Percentiles rank a stretch among this genome's conserved stretches.
These are phyloP conservation scores for Soucietia sequanensis DNA, from an alignment of 805 yeast genomes.

Conservation along the genomic window DNA sequence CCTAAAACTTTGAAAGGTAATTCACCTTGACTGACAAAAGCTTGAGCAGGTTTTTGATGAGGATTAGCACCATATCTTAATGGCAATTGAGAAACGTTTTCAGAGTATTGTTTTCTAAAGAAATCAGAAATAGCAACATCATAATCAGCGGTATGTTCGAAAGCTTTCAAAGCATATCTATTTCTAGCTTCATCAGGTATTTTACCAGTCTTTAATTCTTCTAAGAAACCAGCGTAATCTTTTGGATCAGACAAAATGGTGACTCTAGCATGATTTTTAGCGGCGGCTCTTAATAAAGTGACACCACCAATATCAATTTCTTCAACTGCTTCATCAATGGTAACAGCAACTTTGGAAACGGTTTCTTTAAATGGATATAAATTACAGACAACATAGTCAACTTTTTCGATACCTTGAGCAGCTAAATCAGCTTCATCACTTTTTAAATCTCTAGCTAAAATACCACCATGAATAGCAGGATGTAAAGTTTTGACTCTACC, in stretches of 20 bases:
- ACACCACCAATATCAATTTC: slow-evolving; percentile 98
- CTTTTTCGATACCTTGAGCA: slow-evolving; percentile 90
- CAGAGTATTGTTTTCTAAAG: slow-evolving; percentile 96
- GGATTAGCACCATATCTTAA: slow-evolving; percentile 99
- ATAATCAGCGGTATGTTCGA: slow-evolving; percentile 97
- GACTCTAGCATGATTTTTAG: slow-evolving; percentile 96
- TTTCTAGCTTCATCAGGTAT: slow-evolving; percentile 74
- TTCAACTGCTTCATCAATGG: slow-evolving; percentile 96
- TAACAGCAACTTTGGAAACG: slow-evolving; percentile 90
- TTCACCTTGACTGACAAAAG: slow-evolving; percentile 80
- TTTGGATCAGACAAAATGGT: slow-evolving; percentile 92
- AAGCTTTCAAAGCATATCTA: slow-evolving; percentile 89
- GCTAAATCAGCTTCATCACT: slow-evolving; percentile 86
- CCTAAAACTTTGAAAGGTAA: slow-evolving; percentile 90
- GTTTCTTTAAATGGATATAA: slow-evolving; percentile 98
- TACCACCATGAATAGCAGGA: slow-evolving; percentile 98
- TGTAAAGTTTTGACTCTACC: slow-evolving; percentile 98
- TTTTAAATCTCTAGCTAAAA: slow-evolving; percentile 89
- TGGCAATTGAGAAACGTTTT: slow-evolving; percentile 84
- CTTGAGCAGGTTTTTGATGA: slow-evolving; percentile 99
- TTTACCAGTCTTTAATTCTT: slow-evolving; percentile 74
- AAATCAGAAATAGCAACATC: slow-evolving; percentile 95
- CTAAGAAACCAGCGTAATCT: slow-evolving; percentile 85
- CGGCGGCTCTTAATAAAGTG: slow-evolving; percentile 95
- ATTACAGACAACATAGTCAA: slow-evolving; percentile 96